Evolutionary conservation across 75 land plant genomes (phyloP), one percentile per base, ranked within the genome.

Genomic region (Pinus tabuliformis): DNA sequence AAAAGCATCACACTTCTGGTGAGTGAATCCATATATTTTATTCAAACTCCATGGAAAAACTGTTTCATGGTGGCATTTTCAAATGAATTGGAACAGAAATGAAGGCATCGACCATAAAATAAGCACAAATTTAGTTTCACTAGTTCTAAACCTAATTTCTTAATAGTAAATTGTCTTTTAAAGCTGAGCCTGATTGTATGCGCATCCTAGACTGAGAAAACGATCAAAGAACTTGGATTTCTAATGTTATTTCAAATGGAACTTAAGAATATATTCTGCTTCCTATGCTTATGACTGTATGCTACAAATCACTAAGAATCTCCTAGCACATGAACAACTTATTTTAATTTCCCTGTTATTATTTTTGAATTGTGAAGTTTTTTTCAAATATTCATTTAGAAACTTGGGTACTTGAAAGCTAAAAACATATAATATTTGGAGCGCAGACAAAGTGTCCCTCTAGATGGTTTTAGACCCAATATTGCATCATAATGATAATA

Each of bases 1-100:
- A 85, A 97, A 52, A 94, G 92, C 59, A 80, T 92, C 60, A 95
- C 98, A n/a, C 65, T 97, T 71, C 76, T 86, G 98, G 99, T 91
- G 24, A 79, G 83, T 66, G 18, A 28, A 22, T 54, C 11, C 9
- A 30, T 52, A 42, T 49, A 11, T 78, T 57, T 60, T 60, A 49
- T 49, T 49, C 52, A 73, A 22, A 58, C 33, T 26, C 49, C 8
- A 18, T 37, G 24, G 45, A 18, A 36, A 39, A 7, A 37, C 42
- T 68, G 22, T 68, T 68, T 36, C 7, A n/a, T 42, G 37, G 52
- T 68, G 71, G 52, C 30, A 62, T 68, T 11, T 52, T 68, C 22
- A 3, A 49, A 49, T 49, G 52, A 49, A 9, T 49, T 49, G 52
- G 52, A 8, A 11, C 52, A 49, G 52, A 64, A 42, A 68, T 37